Evolutionary conservation across 805 yeast genomes (phyloP), one percentile per base, ranked within the genome.

Genomic region (Yarrowia divulgata): DNA sequence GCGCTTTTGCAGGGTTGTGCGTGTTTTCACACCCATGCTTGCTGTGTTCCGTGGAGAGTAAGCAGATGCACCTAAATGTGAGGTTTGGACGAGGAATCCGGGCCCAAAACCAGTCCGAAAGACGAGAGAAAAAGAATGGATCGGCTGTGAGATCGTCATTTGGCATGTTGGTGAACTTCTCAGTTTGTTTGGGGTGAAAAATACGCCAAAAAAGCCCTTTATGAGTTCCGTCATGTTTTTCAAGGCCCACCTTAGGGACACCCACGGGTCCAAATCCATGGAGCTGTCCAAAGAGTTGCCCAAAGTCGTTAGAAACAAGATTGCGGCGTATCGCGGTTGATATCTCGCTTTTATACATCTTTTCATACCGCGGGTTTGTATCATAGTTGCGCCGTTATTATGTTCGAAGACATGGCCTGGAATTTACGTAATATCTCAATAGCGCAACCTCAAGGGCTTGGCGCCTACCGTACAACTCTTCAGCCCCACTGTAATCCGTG

Each of bases 1-100:
- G 16, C 14, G 12, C n/a, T n/a, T 43, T n/a, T 18, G 7, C 46
- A 43, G 19, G 46, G 46, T n/a, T 43, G 13, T n/a, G 46, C 46
- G 32, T 19, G 29, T 45, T 45, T 45, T 18, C 8, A 1, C 7
- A 10, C 29, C 29, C 49, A 18, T 5, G 49, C 5, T 43, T 43
- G 46, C 46, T 43, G 46, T 43, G 46, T 16, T 43, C 23, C 23
- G 46, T 43, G 46, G 46, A n/a, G 45, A 43, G 8, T 23, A 43
- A 10, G n/a, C 46, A 23, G 29, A 1, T 43, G 46, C 46, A 43
- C 23, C 23, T 43, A 43, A 42, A 43, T n/a, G 19, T 43, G 23
- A n/a, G 8, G 23, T n/a, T 3, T 1, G 23, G 8, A 43, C 46
- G n/a, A 43, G 46, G 2, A 2, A 23, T 23, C 4, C 29, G 2